A percentile compares a stretch with the other conserved stretches of the same genome.
phyloP scores from a whole-genome alignment of 495 filamentous ascomycete genomes.

The Echria macrotheca region DNA sequence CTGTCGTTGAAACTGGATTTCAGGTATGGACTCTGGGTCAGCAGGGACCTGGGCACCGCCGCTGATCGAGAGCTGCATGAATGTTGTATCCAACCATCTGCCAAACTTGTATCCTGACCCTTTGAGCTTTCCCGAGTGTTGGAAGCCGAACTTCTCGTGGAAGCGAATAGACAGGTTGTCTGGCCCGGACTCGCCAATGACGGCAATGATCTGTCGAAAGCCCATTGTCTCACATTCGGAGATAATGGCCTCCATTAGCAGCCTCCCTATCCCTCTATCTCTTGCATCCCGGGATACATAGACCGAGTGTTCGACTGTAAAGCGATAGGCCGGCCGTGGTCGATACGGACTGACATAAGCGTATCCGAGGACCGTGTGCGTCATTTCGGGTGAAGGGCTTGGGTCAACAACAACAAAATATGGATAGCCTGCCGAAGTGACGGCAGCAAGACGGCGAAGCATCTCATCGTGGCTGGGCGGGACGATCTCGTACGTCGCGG shows the following conservation, averaged over 20 bases:
- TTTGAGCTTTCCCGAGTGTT: neutral
- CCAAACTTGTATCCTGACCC: constrained; percentile 9
- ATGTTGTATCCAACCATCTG: constrained; percentile 6
- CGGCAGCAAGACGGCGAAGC: neutral
- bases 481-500: constrained; percentile 1
- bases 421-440: neutral
- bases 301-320: constrained; percentile 2
- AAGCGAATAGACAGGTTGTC: neutral
- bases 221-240: neutral
- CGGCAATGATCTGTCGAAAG: constrained; percentile 4
- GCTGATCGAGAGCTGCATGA: constrained; percentile 11
- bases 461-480: neutral
- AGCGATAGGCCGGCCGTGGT: constrained; percentile 3
- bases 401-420: constrained; percentile 1
- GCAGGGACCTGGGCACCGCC: too few species aligned
- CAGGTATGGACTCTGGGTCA: neutral
- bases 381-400: too few species aligned
- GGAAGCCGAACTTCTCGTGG: constrained; percentile 3
- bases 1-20: neutral
- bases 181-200: constrained; percentile 1
- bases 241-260: constrained; percentile 1
- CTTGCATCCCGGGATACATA: neutral
- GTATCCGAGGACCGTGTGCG: neutral
- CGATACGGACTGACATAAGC: constrained; percentile 5
- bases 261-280: neutral